Base-by-base conservation (phyloP, 352 stramenopile species). In the Phytophthora kernoviae region DNA sequence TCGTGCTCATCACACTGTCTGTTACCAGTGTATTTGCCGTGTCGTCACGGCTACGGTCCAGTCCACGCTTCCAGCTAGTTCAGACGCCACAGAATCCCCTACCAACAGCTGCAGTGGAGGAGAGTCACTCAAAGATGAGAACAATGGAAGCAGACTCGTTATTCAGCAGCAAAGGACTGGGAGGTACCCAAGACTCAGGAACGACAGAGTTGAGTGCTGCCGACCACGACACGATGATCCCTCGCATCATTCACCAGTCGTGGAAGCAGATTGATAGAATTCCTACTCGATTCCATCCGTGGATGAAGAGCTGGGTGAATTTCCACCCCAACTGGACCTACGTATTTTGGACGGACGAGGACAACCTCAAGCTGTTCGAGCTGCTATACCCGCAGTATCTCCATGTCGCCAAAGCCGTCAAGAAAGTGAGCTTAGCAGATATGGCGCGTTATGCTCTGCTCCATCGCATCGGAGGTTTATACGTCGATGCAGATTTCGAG, bases 361-460 rank as follows among this genome's bases (percentile, higher is more conserved):
- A 88, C 71, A 87, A 85, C 41, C 56, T 87, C 27, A 49, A 44
- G 3, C 45, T 88, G 4, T 88, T 87, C 34, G 53, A 84, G 32
- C 44, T 41, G 2, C 54, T 81, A 15, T 87, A 85, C 24, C 73
- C 77, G 1, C 53, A 75, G 60, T 86, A 86, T 22, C 18, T 77
- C 4, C 24, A 77, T 21, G 65, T 84, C 40, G 71, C 76, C 15
- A 54, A 49, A 11, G 39, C 50, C 14, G 68, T 86, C 20, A 64
- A 44, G 36, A 81, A 82, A 54, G 79, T 86, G 51, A 71, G 46
- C 41, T 50, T 87, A 7, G 66, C 74, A 1, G 73, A 86, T 40
- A 89, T 87, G 75, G 61, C 74, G 1, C 65, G 75, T 1, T 89
- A 87, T 34, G 77, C 79, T 26, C 39, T 89, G 50, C 62, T 87